Evolutionary conservation across 75 land plant genomes (phyloP).

Genomic region (Picea sitchensis): DNA sequence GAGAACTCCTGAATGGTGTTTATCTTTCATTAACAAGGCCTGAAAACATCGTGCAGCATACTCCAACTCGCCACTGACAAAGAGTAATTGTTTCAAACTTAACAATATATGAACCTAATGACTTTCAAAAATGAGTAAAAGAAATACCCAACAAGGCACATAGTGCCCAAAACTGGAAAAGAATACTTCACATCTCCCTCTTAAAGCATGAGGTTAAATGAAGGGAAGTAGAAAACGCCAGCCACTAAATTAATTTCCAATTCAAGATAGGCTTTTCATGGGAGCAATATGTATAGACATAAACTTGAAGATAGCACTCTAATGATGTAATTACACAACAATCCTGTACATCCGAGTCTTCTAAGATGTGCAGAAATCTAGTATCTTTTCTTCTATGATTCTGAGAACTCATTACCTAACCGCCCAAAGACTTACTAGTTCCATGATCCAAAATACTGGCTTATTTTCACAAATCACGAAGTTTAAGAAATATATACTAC

Average conservation of each 20-base stretch:
- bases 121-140: not conserved
- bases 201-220: not conserved
- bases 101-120: not conserved
- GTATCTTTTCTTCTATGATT: not conserved
- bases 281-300: not conserved
- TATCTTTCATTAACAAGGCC: constrained; percentile 59
- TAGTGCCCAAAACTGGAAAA: not conserved
- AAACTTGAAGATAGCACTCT: not conserved
- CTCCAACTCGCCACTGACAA: constrained; percentile 69
- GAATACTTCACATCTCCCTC: not conserved
- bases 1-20: constrained; percentile 71
- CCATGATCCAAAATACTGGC: no score
- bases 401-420: no score
- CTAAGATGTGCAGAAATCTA: not conserved
- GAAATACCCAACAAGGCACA: not conserved
- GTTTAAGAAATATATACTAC: no score
- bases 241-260: not conserved
- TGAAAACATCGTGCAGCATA: constrained; percentile 67
- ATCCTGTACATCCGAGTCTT: not conserved
- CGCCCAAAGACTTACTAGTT: no score
- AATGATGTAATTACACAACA: not conserved
- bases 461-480: no score
- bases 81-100: constrained; percentile 9
- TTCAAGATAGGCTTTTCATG: not conserved
- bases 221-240: not conserved